These are phyloP conservation scores for Torulaspora quercuum DNA, from an alignment of 805 yeast genomes.

Conservation along the genomic window DNA sequence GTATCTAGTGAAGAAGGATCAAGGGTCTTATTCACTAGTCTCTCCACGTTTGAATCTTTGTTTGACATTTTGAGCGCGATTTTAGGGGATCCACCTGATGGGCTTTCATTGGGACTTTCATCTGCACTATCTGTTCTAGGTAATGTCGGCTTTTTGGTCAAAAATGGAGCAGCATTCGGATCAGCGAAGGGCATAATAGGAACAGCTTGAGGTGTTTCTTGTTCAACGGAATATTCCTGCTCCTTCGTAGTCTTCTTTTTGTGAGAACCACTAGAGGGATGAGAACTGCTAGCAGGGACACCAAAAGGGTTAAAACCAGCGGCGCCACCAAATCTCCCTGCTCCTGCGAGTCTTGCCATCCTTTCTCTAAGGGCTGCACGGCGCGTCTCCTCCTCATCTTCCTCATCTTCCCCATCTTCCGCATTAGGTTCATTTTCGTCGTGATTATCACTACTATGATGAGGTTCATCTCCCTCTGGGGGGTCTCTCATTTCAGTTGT, in stretches of 20 bases:
- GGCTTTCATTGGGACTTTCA: slow-evolving; percentile 10
- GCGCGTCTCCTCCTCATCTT: slow-evolving; percentile 72
- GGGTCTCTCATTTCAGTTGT: slow-evolving; percentile 15
- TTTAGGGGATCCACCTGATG: background rate
- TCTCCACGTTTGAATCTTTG: background rate
- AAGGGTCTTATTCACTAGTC: background rate
- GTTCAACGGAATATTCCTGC: slow-evolving; percentile 21
- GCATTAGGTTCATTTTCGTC: slow-evolving; percentile 38
- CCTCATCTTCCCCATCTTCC: slow-evolving; percentile 50
- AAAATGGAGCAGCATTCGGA: slow-evolving; percentile 36
- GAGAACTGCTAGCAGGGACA: slow-evolving; percentile 29
- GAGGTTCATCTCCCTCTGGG: slow-evolving; percentile 19
- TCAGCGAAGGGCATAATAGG: slow-evolving; percentile 54
- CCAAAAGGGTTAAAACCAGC: slow-evolving; percentile 45
- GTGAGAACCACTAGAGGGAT: slow-evolving; percentile 22
- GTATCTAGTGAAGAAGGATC: slow-evolving; percentile 26
- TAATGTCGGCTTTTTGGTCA: slow-evolving; percentile 19
- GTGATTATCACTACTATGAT: slow-evolving; percentile 26
- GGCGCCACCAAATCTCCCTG: slow-evolving; percentile 62
- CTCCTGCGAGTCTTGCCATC: slow-evolving; percentile 94
- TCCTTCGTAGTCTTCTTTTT: slow-evolving; percentile 26
- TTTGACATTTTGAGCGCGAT: background rate
- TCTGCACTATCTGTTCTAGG: slow-evolving; percentile 1
- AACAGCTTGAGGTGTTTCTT: slow-evolving; percentile 37
- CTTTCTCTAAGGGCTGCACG: slow-evolving; percentile 79